Conservation (phyloP, 2,329 filamentous ascomycete species). For the Kalaharituber pfeilii region DNA sequence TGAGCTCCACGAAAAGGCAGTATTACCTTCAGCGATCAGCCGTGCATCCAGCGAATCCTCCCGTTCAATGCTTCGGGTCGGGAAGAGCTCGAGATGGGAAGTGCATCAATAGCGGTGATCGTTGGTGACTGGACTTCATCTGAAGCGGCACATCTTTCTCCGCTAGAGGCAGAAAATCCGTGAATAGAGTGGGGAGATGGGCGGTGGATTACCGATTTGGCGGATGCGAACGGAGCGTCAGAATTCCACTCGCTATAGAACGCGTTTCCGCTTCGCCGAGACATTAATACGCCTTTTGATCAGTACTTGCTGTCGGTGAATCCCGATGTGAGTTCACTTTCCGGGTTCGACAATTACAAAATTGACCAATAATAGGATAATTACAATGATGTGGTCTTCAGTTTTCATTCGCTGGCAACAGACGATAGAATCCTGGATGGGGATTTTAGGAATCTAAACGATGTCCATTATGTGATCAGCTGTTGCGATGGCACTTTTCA, state of each 20-base stretch:
- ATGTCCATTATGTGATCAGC: slow-evolving; percentile 2
- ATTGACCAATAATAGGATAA: slow-evolving; percentile 9
- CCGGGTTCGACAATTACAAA: not conserved
- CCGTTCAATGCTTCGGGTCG: not conserved
- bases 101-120: slow-evolving; percentile 20
- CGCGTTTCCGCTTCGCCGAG: slow-evolving; percentile 2
- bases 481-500: slow-evolving; percentile 3
- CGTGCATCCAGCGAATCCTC: not conserved
- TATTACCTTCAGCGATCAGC: no score
- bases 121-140: slow-evolving; percentile 12
- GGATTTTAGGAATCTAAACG: slow-evolving; percentile 2
- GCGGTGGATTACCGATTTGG: no score
- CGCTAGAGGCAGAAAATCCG: slow-evolving; percentile 16
- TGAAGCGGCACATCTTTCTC: slow-evolving; percentile 22
- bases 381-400: slow-evolving; percentile 12
- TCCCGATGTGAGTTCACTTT: slow-evolving; percentile 4
- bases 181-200: no score
- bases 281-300: slow-evolving; percentile 3
- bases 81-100: not conserved
- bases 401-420: slow-evolving; percentile 4
- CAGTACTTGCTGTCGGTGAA: slow-evolving; percentile 11
- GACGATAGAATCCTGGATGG: slow-evolving; percentile 14
- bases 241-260: slow-evolving; percentile 17
- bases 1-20: no score
- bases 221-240: no score